phyloP scores from a whole-genome alignment of 495 filamentous ascomycete species.

The Neurospora cerealis region DNA sequence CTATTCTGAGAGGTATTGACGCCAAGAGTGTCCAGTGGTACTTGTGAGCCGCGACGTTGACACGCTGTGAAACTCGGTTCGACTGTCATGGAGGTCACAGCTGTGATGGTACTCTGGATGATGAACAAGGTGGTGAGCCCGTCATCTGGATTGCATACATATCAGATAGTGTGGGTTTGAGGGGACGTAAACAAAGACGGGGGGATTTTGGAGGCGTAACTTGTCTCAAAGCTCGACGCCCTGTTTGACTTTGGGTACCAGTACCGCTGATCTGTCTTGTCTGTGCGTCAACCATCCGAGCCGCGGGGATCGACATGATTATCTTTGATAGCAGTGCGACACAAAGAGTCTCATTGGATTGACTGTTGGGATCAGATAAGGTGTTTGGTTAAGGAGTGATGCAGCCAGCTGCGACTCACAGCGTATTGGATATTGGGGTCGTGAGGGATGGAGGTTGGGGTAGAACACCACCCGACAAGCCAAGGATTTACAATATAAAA shows the following conservation, averaged over 20 bases:
- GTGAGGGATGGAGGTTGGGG: not conserved
- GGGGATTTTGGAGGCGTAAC: not conserved
- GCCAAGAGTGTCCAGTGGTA: not conserved
- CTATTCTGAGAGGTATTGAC: not conserved
- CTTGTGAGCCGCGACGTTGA: not conserved
- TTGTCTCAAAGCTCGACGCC: not conserved
- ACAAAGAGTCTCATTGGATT: not conserved
- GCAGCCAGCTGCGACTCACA: not conserved
- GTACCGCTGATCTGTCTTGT: not conserved
- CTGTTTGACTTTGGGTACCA: not conserved
- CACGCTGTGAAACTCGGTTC: not conserved
- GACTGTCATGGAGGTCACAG: not conserved
- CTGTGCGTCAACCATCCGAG: not conserved
- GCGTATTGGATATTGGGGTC: not conserved
- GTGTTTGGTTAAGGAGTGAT: not conserved
- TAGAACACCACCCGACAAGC: not conserved
- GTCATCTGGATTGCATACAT: not conserved
- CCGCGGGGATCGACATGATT: not conserved
- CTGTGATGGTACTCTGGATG: not conserved
- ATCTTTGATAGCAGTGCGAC: not conserved
- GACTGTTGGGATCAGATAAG: not conserved
- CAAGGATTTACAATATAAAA: not conserved
- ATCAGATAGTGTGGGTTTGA: not conserved
- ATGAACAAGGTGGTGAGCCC: not conserved
- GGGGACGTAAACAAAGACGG: not conserved